Evolutionary conservation across 768 basidiomycete genomes (phyloP).

Genomic region (Lactarius tabidus): DNA sequence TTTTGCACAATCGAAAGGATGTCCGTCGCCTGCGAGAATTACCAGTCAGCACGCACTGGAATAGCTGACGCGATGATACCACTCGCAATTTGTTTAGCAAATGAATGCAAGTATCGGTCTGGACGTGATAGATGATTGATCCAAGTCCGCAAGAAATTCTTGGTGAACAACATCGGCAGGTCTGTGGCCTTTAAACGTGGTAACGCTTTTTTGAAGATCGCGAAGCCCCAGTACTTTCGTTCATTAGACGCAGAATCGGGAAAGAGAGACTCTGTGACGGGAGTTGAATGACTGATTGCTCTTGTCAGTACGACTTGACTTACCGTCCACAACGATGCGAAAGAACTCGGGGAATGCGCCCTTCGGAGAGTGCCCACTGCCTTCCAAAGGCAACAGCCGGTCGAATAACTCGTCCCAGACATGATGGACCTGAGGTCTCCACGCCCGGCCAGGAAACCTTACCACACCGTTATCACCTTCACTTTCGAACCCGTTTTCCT

Average conservation of each 20-base stretch:
- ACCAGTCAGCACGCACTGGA: background rate
- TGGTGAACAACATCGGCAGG: conserved; percentile 86
- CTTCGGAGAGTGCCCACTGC: conserved; percentile 36
- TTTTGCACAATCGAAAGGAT: conserved; percentile 71
- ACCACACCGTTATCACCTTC: conserved; percentile 50
- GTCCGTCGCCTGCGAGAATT: conserved; percentile 53
- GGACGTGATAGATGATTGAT: conserved; percentile 89
- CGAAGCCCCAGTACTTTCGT: conserved; percentile 96
- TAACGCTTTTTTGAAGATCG: conserved; percentile 78
- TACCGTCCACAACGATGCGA: conserved; percentile 86
- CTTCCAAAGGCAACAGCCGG: conserved; percentile 53
- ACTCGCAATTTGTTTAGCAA: conserved; percentile 76
- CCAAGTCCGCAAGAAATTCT: conserved; percentile 95
- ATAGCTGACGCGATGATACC: conserved; percentile 6
- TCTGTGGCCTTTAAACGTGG: conserved; percentile 58
- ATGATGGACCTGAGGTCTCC: conserved; percentile 92
- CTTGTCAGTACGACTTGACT: conserved; percentile 31
- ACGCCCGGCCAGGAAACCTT: conserved; percentile 52
- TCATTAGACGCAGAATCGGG: conserved; percentile 77
- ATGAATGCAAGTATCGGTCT: conserved; percentile 88
- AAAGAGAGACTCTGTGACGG: conserved; percentile 72
- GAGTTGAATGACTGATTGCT: conserved; percentile 4
- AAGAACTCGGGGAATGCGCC: conserved; percentile 90
- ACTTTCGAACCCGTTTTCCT: conserved; percentile 45
- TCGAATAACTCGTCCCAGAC: conserved; percentile 86